Conservation (phyloP, 2,329 filamentous ascomycete species). For the Fusarium acutatum region DNA sequence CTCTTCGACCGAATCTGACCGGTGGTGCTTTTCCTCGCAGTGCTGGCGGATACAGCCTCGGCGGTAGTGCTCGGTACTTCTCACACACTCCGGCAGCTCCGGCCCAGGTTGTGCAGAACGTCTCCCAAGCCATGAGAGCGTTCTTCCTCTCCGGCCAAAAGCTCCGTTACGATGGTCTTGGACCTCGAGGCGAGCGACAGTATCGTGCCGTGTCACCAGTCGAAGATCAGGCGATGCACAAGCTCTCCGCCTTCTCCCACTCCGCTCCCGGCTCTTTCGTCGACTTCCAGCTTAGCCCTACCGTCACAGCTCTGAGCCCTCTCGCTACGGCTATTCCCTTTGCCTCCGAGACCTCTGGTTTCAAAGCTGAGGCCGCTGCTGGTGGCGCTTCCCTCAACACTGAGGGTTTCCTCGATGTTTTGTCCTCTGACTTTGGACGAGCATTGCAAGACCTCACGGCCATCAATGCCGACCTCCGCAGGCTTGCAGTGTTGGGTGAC, state of each 20-base stretch:
- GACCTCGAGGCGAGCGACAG: constrained; percentile 76
- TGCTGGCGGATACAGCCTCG: constrained; percentile 84
- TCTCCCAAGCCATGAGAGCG: constrained; percentile 90
- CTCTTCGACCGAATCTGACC: constrained; percentile 90
- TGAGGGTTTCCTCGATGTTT: constrained; percentile 82
- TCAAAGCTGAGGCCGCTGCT: constrained; percentile 50
- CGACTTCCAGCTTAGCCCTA: constrained; percentile 89
- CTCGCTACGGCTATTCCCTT: constrained; percentile 66
- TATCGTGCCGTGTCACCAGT: constrained; percentile 80
- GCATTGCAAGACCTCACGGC: constrained; percentile 84
- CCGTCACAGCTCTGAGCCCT: constrained; percentile 85
- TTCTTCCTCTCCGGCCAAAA: constrained; percentile 94
- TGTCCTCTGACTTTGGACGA: constrained; percentile 88
- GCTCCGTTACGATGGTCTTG: constrained; percentile 83
- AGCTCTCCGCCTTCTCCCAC: constrained; percentile 67
- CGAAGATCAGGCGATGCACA: constrained; percentile 76
- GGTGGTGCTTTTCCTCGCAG: constrained; percentile 85
- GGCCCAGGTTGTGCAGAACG: constrained; percentile 92
- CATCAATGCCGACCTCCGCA: constrained; percentile 82
- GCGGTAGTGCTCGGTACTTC: constrained; percentile 85
- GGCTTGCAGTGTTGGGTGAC: constrained; percentile 80
- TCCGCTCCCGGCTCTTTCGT: constrained; percentile 78
- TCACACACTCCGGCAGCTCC: constrained; percentile 86
- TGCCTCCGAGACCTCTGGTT: constrained; percentile 53
- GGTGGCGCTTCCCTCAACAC: constrained; percentile 75